phyloP scores from a whole-genome alignment of 2,329 filamentous ascomycete species.

The Alternaria metachromatica region DNA sequence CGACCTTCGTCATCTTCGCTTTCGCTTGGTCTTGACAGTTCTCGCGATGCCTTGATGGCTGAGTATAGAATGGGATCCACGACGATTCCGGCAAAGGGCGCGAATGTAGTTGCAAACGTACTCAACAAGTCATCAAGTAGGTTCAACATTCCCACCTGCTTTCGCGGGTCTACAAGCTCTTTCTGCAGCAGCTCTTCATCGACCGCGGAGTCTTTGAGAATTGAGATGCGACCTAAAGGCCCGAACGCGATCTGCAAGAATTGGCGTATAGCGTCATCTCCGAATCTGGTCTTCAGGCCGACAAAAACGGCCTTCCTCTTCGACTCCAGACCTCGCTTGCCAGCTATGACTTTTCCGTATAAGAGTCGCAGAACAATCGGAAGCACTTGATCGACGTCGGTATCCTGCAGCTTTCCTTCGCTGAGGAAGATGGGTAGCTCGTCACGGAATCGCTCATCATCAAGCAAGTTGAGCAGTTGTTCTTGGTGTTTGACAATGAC shows the following conservation, averaged over 20 bases:
- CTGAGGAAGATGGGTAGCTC: conserved; percentile 87
- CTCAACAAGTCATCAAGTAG: conserved; percentile 89
- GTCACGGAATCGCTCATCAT: conserved; percentile 90
- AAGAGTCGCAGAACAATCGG: conserved; percentile 85
- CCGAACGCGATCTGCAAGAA: conserved; percentile 87
- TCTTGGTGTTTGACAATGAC: conserved; percentile 81
- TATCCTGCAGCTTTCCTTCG: conserved; percentile 71
- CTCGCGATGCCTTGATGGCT: conserved; percentile 69
- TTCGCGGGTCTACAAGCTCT: conserved; percentile 71
- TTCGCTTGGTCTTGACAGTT: conserved; percentile 33
- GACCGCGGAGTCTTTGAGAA: conserved; percentile 61
- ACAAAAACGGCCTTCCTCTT: conserved; percentile 77
- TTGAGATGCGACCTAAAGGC: conserved; percentile 65
- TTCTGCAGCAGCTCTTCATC: conserved; percentile 52
- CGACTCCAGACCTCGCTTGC: conserved; percentile 79
- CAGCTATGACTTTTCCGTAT: conserved; percentile 88
- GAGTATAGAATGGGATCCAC: conserved; percentile 83
- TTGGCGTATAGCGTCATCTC: conserved; percentile 73
- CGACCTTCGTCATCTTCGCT: conserved; percentile 33
- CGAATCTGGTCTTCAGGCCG: conserved; percentile 75
- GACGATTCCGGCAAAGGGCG: conserved; percentile 70
- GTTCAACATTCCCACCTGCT: conserved; percentile 89
- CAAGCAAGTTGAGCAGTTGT: conserved; percentile 82
- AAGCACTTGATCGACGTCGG: conserved; percentile 77
- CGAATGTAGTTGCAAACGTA: conserved; percentile 77